phyloP scores from a whole-genome alignment of 1,139 yeast genomes.

The Scheffersomyces parashehatae region DNA sequence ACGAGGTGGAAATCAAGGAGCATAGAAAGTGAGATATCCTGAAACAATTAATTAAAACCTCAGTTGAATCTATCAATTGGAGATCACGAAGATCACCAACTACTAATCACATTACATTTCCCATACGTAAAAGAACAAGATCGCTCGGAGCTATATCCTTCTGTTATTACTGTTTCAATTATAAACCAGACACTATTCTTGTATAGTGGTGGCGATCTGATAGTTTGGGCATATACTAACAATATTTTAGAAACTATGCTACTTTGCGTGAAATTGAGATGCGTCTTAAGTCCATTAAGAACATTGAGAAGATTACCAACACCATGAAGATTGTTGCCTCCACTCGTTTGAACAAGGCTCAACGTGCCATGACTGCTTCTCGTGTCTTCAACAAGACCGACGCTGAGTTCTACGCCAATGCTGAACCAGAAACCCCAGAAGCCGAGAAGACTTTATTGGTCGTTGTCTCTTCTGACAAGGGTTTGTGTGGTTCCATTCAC shows the following conservation, averaged over 20 bases:
- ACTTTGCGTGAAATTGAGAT: constrained; percentile 98
- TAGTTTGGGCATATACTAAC: constrained; percentile 16
- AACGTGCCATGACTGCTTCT: constrained; percentile 89
- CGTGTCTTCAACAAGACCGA: constrained; percentile 84
- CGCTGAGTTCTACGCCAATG: constrained; percentile 72
- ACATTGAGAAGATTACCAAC: constrained; percentile 98
- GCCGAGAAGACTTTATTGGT: constrained; percentile 68
- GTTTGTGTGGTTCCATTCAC: constrained; percentile 98
- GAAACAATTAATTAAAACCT: too few relatives aligned
- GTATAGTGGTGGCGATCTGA: background rate
- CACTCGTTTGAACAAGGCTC: constrained; percentile 94
- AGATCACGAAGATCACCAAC: too few relatives aligned
- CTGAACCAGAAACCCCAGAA: constrained; percentile 68
- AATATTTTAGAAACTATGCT: constrained; percentile 75
- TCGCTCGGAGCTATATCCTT: too few relatives aligned
- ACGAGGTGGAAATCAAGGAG: too few relatives aligned
- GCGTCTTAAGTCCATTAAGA: constrained; percentile 96
- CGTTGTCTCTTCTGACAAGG: constrained; percentile 95
- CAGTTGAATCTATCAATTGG: too few relatives aligned
- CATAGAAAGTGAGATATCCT: too few relatives aligned
- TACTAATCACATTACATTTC: too few relatives aligned
- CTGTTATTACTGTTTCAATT: background rate
- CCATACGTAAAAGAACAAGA: too few relatives aligned
- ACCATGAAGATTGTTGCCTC: constrained; percentile 99
- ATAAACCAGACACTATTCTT: background rate